These are phyloP conservation scores for Naganishia liquefaciens DNA, from an alignment of 1,284 basidiomycete species.

Conservation along the genomic window DNA sequence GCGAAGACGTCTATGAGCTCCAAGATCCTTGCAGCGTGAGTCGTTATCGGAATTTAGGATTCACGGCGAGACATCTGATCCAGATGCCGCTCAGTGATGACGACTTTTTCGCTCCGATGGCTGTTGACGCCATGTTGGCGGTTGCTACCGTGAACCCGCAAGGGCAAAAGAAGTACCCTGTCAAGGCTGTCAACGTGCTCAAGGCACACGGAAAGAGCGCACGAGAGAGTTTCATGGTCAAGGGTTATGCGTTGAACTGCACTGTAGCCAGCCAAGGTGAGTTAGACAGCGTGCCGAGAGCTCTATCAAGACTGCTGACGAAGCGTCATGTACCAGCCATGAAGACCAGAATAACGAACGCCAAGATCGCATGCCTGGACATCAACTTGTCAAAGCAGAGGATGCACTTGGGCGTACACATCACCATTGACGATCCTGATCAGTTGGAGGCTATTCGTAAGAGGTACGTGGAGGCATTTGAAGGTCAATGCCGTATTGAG, in stretches of 20 bases:
- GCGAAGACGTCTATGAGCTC: constrained; percentile 99
- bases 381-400: constrained; percentile 97
- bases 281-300: constrained; percentile 35
- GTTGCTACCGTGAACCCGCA: constrained; percentile 93
- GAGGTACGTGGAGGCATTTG: constrained; percentile 64
- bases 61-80: neutral
- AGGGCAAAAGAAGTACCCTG: constrained; percentile 98
- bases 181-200: constrained; percentile 98
- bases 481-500: no score
- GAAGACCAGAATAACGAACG: constrained; percentile 90
- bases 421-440: constrained; percentile 94
- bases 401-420: constrained; percentile 98
- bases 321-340: constrained; percentile 66
- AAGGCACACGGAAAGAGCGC: constrained; percentile 98
- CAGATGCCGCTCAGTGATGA: constrained; percentile 66
- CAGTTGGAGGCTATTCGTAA: constrained; percentile 96
- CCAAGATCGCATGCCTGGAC: constrained; percentile 98
- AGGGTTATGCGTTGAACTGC: constrained; percentile 97
- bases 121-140: constrained; percentile 97
- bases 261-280: constrained; percentile 96
- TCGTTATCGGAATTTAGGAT: constrained; percentile 36
- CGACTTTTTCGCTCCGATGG: constrained; percentile 96
- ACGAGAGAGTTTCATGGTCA: constrained; percentile 90
- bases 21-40: constrained; percentile 95
- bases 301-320: constrained; percentile 17